These are phyloP conservation scores for Alloteropsis semialata DNA, from an alignment of 176 grass and related monocot genomes.

Conservation along the genomic window DNA sequence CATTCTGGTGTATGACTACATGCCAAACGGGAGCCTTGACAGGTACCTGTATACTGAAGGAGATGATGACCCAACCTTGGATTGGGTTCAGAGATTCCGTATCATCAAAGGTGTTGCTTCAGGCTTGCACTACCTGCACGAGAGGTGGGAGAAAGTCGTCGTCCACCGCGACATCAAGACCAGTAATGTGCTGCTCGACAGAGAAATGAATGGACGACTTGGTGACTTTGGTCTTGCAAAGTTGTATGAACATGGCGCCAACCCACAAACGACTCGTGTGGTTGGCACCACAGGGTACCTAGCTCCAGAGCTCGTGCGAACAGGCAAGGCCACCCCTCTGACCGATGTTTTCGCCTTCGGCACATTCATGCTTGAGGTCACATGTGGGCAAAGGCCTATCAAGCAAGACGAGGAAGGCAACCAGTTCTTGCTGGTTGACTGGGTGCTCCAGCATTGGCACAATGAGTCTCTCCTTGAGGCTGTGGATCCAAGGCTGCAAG, in stretches of 20 bases:
- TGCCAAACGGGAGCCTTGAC: slow-evolving; percentile 51
- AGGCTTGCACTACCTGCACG: slow-evolving; percentile 47
- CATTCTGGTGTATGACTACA: slow-evolving; percentile 58
- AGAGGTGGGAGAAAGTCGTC: slow-evolving; percentile 64
- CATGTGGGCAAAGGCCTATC: slow-evolving; percentile 41
- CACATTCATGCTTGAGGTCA: slow-evolving; percentile 46
- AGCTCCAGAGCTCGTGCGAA: slow-evolving; percentile 45
- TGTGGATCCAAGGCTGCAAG: slow-evolving; percentile 30
- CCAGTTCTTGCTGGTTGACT: slow-evolving; percentile 18
- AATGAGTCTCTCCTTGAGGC: slow-evolving; percentile 8
- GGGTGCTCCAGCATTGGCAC: slow-evolving; percentile 42
- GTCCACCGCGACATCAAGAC: slow-evolving; percentile 60
- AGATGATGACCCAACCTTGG: neutral
- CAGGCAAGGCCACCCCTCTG: slow-evolving; percentile 34
- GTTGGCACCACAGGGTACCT: slow-evolving; percentile 64
- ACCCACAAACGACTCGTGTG: slow-evolving; percentile 44
- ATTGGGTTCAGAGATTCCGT: slow-evolving; percentile 36
- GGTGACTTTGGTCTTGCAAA: slow-evolving; percentile 61
- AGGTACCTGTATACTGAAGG: slow-evolving; percentile 25
- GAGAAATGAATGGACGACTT: slow-evolving; percentile 45
- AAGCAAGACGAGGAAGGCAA: neutral
- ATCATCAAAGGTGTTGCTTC: slow-evolving; percentile 46
- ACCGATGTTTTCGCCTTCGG: slow-evolving; percentile 60
- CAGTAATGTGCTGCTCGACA: slow-evolving; percentile 57
- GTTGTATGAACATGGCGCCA: slow-evolving; percentile 46